Percentiles rank a stretch among this genome's conserved stretches.
Conservation (phyloP, 1,284 basidiomycete species). For the Gomphus bonarii region DNA sequence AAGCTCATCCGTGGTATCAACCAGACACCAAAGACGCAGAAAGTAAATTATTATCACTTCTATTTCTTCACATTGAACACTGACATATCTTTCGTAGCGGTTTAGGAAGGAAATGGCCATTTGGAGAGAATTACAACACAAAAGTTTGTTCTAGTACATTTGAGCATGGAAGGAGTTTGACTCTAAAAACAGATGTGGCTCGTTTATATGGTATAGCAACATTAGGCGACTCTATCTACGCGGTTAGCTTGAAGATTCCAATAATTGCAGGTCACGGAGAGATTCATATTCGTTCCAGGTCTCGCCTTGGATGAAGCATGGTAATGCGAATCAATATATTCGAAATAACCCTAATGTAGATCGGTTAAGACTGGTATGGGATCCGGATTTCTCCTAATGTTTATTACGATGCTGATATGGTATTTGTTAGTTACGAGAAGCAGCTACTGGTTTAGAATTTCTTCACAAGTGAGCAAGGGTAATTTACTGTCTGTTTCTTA, state of each 20-base stretch:
- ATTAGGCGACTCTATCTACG: constrained; percentile 25
- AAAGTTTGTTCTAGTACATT: not conserved
- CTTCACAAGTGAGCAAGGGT: constrained; percentile 22
- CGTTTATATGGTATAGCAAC: constrained; percentile 30
- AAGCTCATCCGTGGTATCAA: constrained; percentile 23
- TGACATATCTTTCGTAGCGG: constrained; percentile 18
- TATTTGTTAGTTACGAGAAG: constrained; percentile 1
- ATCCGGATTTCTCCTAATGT: not conserved
- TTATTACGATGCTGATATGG: not conserved
- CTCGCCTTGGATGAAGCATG: constrained; percentile 36
- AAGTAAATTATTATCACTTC: constrained; percentile 16
- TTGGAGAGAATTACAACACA: constrained; percentile 32
- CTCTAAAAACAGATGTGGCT: constrained; percentile 23
- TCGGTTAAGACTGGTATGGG: constrained; percentile 25
- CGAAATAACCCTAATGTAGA: constrained; percentile 23
- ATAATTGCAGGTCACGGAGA: not conserved
- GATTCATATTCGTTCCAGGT: constrained; percentile 22
- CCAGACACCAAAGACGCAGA: constrained; percentile 23
- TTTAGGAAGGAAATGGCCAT: constrained; percentile 32
- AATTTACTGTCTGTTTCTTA: not conserved
- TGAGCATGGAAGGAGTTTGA: not conserved
- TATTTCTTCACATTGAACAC: not conserved
- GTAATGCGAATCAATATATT: constrained; percentile 26
- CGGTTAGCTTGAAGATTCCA: constrained; percentile 19
- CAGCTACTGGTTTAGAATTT: constrained; percentile 29